Evolutionary conservation across 129 eudicot species (phyloP), one percentile per base, ranked within the genome.

Genomic region (Flaveria ramosissima): DNA sequence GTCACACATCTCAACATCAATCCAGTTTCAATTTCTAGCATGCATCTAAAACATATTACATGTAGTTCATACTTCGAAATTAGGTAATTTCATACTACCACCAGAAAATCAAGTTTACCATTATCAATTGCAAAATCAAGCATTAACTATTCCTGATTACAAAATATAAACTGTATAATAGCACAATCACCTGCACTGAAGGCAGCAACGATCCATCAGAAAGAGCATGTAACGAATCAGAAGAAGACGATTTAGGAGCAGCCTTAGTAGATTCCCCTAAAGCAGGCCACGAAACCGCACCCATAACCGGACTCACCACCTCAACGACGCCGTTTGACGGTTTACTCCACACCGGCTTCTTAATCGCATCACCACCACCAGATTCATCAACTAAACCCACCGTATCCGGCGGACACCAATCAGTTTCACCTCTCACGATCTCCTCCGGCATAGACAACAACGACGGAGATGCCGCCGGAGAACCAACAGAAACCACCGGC

Each of bases 271-370:
- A 77, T 32, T 89, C 95, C 1, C 92, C 88, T 8, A 90, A 79
- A 68, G 98, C 89, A 47, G 98, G 98, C 98, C 98, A 92, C 17
- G 88, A 83, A 21, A 73, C 90, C 1, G 91, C 89, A 15, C 87
- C 96, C 90, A 92, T 91, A 26, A 86, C 93, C 19, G 84, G 85
- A 73, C 87, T 76, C 30, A 83, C 88, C 7, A 17, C 72, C 79
- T 68, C 84, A 55, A 41, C 78, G 47, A 70, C 81, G 21, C 87
- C 89, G 80, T 81, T 86, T 15, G 85, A 78, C 2, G 97, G 91
- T 70, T 86, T 92, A 60, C 83, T 86, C 97, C 97, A 92, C 5
- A 73, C 97, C 61, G 89, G 88, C 75, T 89, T 89, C 81, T 86
- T 84, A 72, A 72, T 71, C 63, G 71, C 84, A 82, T 77, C 74